Evolutionary conservation across 441 rosid genomes (phyloP), one percentile per base, ranked within the genome.

Genomic region (Corymbia citriodora): DNA sequence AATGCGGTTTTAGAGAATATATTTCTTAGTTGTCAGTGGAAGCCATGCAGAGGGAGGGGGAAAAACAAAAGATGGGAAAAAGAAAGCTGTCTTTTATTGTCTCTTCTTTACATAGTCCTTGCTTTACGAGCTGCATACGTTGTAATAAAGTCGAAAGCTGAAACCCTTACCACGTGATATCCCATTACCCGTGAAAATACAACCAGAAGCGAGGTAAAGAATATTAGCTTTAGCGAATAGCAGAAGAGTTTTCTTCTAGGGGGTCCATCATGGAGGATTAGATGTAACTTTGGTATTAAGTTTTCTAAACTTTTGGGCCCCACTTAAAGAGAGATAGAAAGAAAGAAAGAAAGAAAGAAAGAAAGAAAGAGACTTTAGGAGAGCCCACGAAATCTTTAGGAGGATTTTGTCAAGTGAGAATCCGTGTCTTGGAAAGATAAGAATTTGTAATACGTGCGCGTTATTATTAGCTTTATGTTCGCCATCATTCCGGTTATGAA

Each of bases 341-440:
- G 79, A 70, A 70, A 70, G 82, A 33, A 9, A 72, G 82, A 70
- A 70, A 70, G 82, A 33, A 9, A 72, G 82, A 72, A 57, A 70
- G n/a, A 59, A 61, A 63, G 83, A 74, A 40, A 74, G 83, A 74
- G 50, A 40, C 90, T 74, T 85, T 90, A 89, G 90, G 45, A 87
- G 94, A 93, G 94, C 96, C 96, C 96, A 95, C 97, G 92, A 95
- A 94, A 96, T 95, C 97, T 89, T 94, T 91, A 55, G 92, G 92
- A 91, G 90, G 92, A 92, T 92, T 93, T 93, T 29, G 54, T 93
- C 93, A 88, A 87, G 87, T 89, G 89, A 91, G 93, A 91, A 92
- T 92, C 93, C 89, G 12, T 79, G 29, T 40, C 93, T 70, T 72
- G 86, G 50, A 18, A 55, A 15, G 33, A 27, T 53, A 57, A 81